Base-by-base conservation (phyloP, 1,284 basidiomycete genomes). In the Rhodotorula sp. region DNA sequence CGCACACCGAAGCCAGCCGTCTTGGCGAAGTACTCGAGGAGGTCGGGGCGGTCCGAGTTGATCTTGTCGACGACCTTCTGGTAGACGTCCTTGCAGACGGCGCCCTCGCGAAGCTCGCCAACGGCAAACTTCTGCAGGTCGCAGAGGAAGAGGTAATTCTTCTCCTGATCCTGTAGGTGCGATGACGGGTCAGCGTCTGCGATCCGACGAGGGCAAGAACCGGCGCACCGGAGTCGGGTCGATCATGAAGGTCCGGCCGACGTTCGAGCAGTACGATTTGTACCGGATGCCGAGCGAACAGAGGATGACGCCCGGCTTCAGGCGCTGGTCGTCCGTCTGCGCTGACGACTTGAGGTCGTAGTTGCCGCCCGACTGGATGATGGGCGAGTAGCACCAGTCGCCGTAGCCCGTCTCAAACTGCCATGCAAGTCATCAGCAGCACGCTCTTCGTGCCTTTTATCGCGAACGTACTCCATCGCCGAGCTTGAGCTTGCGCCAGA, bases 351-450 rank as follows among this genome's bases (percentile, higher is more conserved):
- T 88, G 63, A 98, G 85, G 80, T 98, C 95, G 80, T 97, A 98
- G 54, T 88, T 89, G 23, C 92, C 91, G 66, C 90, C 91, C 4
- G 94, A 97, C 80, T 97, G 95, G 79, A 98, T 92, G 80, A 97
- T 95, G 5, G 96, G 95, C 8, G 91, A 89, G 81, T 96, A 97
- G 77, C 92, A 92, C 83, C 95, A 96, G 82, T 98, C 95, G 4
- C 91, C 90, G 17, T 90, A 87, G 42, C 85, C 84, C 85, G 91
- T 93, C 80, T 99, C 95, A 69, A 94, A 86, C 91, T 93, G 66
- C 16, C 44, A 4, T 0, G 44, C 52, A 45, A 49, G 58, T 27
- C 9, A 9, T 13, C 7, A 46, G 17, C 44, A 21, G 8, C 25
- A 45, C 10, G 17, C 25, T 25, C 13, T 13, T 3, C 44, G 48